Base-by-base conservation (phyloP, 2,329 filamentous ascomycete species). In the Aspergillus brunneoviolaceus region DNA sequence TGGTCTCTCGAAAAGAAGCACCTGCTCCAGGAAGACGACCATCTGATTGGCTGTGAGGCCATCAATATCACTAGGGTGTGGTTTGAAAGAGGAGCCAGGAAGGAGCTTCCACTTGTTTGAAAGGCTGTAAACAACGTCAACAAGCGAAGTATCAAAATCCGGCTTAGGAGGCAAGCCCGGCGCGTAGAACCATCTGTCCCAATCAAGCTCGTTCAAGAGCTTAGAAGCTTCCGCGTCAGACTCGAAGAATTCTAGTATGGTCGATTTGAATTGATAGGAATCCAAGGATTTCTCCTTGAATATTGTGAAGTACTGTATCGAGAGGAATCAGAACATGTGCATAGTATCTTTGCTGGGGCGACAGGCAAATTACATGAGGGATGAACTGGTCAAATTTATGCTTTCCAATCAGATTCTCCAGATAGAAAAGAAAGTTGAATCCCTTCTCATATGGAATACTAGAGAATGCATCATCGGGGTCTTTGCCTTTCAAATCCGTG, bases 381-480 rank as follows among this genome's bases (percentile, higher is more conserved):
- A 98, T 97, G 77, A 98, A 99, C 68, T 87, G 89, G 81, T 98
- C 91, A 80, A 95, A 99, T 73, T 90, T 89, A n/a, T 89, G 83
- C 62, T 90, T 89, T 39, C 92, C 91, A 4, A 98, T 84, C 1
- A 96, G 81, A 51, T 89, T 89, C 70, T 99, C 95, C 14, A 99
- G 87, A 69, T 93, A 88, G 76, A 92, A 97, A 50, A 99, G 82
- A 76, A 98, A 96, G 72, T 91, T 90, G 77, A 96, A 98, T 3
- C 94, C 94, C 78, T 99, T 98, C 74, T 98, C 94, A 70, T 99
- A 99, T 0, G 95, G 92, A 35, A 98, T 83, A 27, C 87, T 90
- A 67, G 90, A 96, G 79, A 98, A 99, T 1, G 94, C 91, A 75
- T 99, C 95, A 74, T 98, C 95, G 0, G 95, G 95, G 69, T 98